Percentiles rank a stretch among this genome's conserved stretches.
Conservation (phyloP, 176 grass and related monocot species). For the Raddia guianensis region DNA sequence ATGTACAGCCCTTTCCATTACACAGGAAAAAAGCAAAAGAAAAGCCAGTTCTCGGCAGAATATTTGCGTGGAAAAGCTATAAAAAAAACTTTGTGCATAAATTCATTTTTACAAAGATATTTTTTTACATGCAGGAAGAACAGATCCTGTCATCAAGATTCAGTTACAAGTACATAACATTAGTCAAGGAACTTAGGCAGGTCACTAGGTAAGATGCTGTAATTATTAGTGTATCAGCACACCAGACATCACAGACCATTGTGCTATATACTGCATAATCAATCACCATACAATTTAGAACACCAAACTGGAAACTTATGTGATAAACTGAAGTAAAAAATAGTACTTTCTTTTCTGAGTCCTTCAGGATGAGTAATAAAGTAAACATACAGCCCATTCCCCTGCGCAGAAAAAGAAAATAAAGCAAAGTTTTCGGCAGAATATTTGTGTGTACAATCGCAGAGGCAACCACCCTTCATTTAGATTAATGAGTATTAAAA, state of each 20-base stretch:
- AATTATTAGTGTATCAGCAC: constrained; percentile 5
- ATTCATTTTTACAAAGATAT: neutral
- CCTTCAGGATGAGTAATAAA: neutral
- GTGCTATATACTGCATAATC: neutral
- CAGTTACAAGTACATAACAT: neutral
- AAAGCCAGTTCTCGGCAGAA: neutral
- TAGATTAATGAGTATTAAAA: neutral
- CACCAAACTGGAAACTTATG: neutral
- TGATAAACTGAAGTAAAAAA: neutral
- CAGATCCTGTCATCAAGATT: neutral
- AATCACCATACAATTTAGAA: neutral
- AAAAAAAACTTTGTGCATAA: neutral
- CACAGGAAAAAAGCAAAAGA: neutral
- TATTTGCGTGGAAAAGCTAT: neutral
- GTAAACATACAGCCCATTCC: neutral
- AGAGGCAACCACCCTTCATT: neutral
- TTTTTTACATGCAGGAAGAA: neutral
- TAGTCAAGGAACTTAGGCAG: neutral
- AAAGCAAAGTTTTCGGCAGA: neutral
- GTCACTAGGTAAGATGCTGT: neutral
- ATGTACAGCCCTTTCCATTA: neutral
- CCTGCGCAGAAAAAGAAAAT: neutral
- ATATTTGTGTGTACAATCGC: neutral
- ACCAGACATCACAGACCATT: constrained; percentile 1
- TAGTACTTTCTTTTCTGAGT: neutral